Base-by-base conservation (phyloP, 768 basidiomycete species). In the Lyophyllum shimeji region DNA sequence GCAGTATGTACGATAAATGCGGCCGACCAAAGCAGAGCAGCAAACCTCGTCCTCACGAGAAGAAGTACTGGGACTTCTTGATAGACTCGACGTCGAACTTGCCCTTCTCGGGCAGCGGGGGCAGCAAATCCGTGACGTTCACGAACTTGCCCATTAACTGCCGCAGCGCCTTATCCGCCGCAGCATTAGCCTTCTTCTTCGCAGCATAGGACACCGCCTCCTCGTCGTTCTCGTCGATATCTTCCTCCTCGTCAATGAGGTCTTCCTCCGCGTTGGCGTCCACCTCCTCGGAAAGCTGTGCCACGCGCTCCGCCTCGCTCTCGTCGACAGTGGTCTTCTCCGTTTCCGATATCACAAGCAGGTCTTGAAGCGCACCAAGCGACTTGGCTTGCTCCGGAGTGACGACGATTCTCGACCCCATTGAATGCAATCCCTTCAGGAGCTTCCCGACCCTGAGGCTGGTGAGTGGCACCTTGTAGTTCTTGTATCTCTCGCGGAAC, bases 31-130 rank as follows among this genome's bases (percentile, higher is more conserved):
- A 18, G 4, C 29, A 29, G 29, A 4, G 29, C 29, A 9, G 9
- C 23, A 45, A 20, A 31, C 39, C 42, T 34, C n/a, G n/a, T 45
- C 31, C 24, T 29, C 82, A 97, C 42, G 95, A 95, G 81, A 98
- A 98, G 82, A 98, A 98, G 72, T 98, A 98, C 34, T 80, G 78
- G 42, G 89, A 92, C 55, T 84, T 72, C 68, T 88, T 88, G 72
- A 98, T 95, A 57, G 77, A 78, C 63, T 83, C 77, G 59, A 98
- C 93, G 60, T 91, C 82, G 69, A 98, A 97, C 54, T 77, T 76
- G 52, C 96, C 96, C 75, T 91, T 93, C 70, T 82, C 67, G 0
- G 96, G 96, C 20, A 94, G 69, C 0, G 86, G 87, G 0, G 95
- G 95, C 18, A 98, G 70, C 61, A 95, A 60, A 62, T 91, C 87